Base-by-base conservation (phyloP, 257 asterid species). In the Solanum pinnatisectum region DNA sequence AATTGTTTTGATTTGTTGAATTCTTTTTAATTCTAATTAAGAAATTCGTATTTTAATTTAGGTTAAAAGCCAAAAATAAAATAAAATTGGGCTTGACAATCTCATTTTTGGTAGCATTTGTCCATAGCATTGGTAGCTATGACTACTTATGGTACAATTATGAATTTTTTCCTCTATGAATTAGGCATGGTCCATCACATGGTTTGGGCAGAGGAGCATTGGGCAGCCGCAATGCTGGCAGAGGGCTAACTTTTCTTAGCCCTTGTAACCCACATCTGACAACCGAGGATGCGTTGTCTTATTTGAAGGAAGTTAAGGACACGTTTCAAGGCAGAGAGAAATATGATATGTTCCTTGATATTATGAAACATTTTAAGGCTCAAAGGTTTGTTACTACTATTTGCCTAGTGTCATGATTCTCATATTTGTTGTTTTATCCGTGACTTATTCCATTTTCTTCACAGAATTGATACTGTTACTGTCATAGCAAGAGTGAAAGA, bases 241-340 rank as follows among this genome's bases (percentile, higher is more conserved):
- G 86, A 77, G 92, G 79, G 83, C 88, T 91, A 3, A 89, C 87
- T 39, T 92, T 89, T 67, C 91, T 93, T 84, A 93, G 91, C 2
- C 94, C 88, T 30, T 90, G 92, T 84, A 77, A 95, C 27, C 95
- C 92, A 85, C 94, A 93, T 91, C 95, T 95, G 67, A 95, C 98
- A 37, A 95, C 98, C 10, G 93, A 91, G 86, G 98, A 97, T 88
- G 99, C 99, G 1, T 88, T 97, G 86, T 92, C 96, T 77, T 96
- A 96, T 93, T 91, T 97, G 79, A 97, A 97, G 93, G 98, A 94
- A 91, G 98, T 97, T 56, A 97, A 97, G 93, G 99, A 97, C 92
- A 96, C 93, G 94, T 96, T 97, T 87, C 96, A 92, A 88, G 96
- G 94, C 88, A 94, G 93, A 88, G 97, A 95, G 88, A 97, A 94